Evolutionary conservation across 495 filamentous ascomycete genomes (phyloP).

Genomic region (Neurospora sp.): DNA sequence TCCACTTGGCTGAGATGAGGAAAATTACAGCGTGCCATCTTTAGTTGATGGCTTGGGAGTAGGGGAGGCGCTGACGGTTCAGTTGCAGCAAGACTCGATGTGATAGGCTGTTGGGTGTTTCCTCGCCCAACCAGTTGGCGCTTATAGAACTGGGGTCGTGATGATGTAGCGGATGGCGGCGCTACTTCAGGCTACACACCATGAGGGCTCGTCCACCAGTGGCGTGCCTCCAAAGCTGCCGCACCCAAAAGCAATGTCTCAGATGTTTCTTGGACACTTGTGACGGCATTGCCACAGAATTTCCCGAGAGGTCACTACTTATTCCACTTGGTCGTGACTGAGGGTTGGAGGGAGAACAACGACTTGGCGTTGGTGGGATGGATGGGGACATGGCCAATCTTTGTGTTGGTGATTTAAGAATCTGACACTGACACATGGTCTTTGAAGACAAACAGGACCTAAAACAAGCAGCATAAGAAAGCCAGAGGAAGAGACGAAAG

Average conservation of each 20-base stretch:
- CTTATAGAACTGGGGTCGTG: conserved; percentile 35
- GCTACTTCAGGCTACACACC: conserved; percentile 22
- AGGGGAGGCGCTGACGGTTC: conserved; percentile 10
- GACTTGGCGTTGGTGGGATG: not conserved
- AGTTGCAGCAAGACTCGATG: conserved; percentile 20
- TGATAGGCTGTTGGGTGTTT: conserved; percentile 37
- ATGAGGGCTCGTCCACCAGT: conserved; percentile 32
- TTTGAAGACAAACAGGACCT: not conserved
- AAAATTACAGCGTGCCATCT: conserved; percentile 1
- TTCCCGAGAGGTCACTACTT: conserved; percentile 14
- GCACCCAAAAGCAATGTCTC: conserved; percentile 40
- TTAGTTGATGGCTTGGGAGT: conserved; percentile 3
- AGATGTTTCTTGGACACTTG: conserved; percentile 30
- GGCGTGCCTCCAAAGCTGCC: conserved; percentile 30
- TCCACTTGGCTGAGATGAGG: not conserved
- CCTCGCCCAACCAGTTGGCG: conserved; percentile 39
- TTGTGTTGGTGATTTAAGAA: not conserved
- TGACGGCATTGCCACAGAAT: conserved; percentile 32
- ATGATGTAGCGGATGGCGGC: conserved; percentile 37
- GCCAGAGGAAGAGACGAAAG: not conserved
- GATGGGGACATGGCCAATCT: not conserved
- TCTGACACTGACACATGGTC: not conserved
- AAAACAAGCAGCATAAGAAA: not conserved
- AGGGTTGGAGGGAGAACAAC: not conserved
- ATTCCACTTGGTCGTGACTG: not conserved